Base-by-base conservation (phyloP, 306 rosid genomes). In the Trifolium dubium region DNA sequence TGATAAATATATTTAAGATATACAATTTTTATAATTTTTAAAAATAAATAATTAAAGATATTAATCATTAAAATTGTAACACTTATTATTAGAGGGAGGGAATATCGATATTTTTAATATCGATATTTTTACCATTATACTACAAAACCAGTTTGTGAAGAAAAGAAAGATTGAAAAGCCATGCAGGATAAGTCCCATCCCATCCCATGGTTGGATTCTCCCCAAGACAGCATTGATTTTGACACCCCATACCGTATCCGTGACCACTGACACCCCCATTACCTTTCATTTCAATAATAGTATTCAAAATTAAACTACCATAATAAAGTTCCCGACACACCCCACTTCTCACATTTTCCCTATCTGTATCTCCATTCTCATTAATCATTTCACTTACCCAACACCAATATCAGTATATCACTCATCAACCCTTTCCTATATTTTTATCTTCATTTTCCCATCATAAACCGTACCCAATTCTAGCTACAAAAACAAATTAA, bases 251-350 rank as follows among this genome's bases (percentile, higher is more conserved):
- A 35, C 76, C 59, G 40, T 31, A 61, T 64, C 84, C 83, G 87
- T 86, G 86, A 82, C 77, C 73, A 75, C 87, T 74, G 81, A 74
- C 81, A 60, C 19, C 3, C 34, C 49, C 69, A 67, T 64, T 41
- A 73, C 78, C 58, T 13, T 1, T 12, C 40, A 37, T 53, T 53
- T 53, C 60, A 49, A 49, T 49, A 17, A 1, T 51, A 51, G 10
- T 50, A 8, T 2, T n/a, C 17, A 28, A 30, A 63, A 19, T 35
- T 23, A 44, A 65, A 15, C 23, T 0, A 67, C 34, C 61, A 41
- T 13, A 30, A 63, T 73, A 28, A 66, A 61, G 59, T 28, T 47
- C 64, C 81, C 81, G 81, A 81, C 84, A 74, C 77, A 40, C 51
- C 12, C 32, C 8, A 2, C 64, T 18, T 46, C 77, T 69, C 53